Evolutionary conservation across 148 eudicot genomes (phyloP).

Genomic region (Vaccinium macrocarpon): DNA sequence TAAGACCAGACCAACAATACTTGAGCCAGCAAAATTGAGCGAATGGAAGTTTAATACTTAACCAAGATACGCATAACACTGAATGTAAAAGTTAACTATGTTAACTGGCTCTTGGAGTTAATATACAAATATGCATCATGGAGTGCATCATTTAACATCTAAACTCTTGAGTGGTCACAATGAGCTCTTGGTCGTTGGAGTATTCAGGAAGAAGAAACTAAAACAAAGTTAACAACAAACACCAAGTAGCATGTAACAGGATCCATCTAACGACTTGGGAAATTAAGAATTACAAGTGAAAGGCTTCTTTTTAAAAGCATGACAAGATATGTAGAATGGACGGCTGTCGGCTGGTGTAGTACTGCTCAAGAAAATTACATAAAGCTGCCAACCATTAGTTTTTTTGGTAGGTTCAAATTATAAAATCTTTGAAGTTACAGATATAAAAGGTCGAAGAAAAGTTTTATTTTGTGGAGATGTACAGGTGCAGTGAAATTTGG

Average conservation of each 20-base stretch:
- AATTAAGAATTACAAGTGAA: not conserved
- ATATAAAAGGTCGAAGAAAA: not conserved
- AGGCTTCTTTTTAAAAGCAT: not conserved
- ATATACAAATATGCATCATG: not conserved
- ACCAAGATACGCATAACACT: not conserved
- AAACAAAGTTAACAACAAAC: not conserved
- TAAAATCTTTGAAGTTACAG: not conserved
- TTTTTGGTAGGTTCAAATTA: not conserved
- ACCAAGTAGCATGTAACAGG: not conserved
- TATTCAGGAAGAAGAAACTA: not conserved
- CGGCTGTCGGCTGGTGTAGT: not conserved
- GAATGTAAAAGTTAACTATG: not conserved
- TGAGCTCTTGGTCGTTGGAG: not conserved
- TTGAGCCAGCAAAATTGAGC: not conserved
- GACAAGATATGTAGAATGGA: not conserved
- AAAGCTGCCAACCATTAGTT: not conserved
- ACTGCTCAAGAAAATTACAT: not conserved
- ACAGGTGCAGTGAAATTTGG: not conserved
- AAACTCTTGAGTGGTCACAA: not conserved
- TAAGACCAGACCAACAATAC: not conserved
- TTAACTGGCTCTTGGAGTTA: not conserved
- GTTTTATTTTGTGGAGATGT: not conserved
- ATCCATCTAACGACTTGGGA: not conserved
- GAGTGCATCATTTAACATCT: not conserved
- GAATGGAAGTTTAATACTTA: not conserved